These are phyloP conservation scores for Suhomyces prunicola DNA, from an alignment of 805 yeast genomes.

Conservation along the genomic window DNA sequence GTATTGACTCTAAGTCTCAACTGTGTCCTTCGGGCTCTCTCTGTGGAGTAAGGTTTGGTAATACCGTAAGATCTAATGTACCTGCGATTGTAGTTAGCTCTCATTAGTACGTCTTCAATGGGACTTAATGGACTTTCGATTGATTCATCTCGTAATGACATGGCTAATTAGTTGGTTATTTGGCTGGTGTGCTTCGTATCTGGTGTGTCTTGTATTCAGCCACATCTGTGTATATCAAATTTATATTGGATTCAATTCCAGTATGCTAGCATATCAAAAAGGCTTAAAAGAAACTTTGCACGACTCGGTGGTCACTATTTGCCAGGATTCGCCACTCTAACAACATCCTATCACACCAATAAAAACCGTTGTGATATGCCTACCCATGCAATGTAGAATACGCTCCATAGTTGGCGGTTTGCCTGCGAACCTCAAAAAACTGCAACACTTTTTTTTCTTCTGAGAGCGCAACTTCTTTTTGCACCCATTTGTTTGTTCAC, in stretches of 20 bases:
- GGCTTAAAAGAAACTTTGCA: neutral
- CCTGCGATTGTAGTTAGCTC: neutral
- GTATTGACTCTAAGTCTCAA: neutral
- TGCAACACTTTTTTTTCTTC: neutral
- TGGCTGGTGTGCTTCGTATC: neutral
- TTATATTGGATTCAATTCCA: neutral
- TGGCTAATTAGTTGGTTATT: neutral
- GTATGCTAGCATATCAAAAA: neutral
- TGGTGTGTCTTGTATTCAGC: neutral
- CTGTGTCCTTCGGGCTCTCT: neutral
- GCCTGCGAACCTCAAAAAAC: neutral
- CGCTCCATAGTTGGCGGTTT: neutral
- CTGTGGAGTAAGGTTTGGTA: neutral
- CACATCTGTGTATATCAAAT: neutral
- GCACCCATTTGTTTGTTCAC: neutral
- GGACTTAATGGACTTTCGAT: neutral
- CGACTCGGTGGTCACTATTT: neutral
- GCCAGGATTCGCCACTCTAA: neutral
- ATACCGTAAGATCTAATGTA: neutral
- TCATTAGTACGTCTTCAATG: neutral
- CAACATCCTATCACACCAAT: neutral
- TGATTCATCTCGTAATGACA: neutral
- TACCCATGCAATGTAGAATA: neutral
- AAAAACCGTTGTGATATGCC: neutral
- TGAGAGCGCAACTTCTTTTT: neutral